Evolutionary conservation across 2,329 filamentous ascomycete genomes (phyloP), one percentile per base, ranked within the genome.

Genomic region (Trichoderma sp.): DNA sequence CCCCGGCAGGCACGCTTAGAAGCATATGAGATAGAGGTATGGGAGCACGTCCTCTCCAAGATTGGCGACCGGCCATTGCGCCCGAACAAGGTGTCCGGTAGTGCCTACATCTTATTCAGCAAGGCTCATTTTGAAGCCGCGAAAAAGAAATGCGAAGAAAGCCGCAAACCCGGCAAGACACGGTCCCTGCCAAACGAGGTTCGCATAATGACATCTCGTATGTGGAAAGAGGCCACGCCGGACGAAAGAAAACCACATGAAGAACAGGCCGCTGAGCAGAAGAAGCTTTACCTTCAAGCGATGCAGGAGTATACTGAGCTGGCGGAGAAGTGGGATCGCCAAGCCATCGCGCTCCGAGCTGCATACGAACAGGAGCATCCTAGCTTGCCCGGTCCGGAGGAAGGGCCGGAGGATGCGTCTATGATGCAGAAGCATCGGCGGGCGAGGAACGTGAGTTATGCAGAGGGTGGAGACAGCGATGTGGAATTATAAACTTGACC

Each of bases 71-170:
- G 93, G 4, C 94, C 95, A 0, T 85, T 89, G 74, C 92, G 91
- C 69, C 95, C 96, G 5, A 85, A 88, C 69, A 94, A 96, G 78
- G 89, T 92, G 0, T 91, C 93, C 0, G 91, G 93, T 4, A 98
- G 97, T 81, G 93, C 96, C 0, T 98, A 98, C 83, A 89, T 97
- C 33, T 89, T 98, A 67, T 99, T 94, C 84, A 96, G 95, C 82
- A 97, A 95, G 79, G 92, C 89, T 4, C 89, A 93, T 80, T 93
- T 91, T 80, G 92, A 95, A n/a, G 83, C 84, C 27, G 91, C 90
- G 9, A 87, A 89, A 74, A 85, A 83, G 76, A 86, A 85, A 65
- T 93, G 93, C 80, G 91, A 93, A 77, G 90, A 92, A 71, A 90
- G 89, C n/a, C 90, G 92, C 78, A 84, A 83, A 74, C 86, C 89